Percentiles rank a stretch among this genome's conserved stretches.
phyloP scores from a whole-genome alignment of 768 basidiomycete genomes.

The Guyanaporus albipodus region DNA sequence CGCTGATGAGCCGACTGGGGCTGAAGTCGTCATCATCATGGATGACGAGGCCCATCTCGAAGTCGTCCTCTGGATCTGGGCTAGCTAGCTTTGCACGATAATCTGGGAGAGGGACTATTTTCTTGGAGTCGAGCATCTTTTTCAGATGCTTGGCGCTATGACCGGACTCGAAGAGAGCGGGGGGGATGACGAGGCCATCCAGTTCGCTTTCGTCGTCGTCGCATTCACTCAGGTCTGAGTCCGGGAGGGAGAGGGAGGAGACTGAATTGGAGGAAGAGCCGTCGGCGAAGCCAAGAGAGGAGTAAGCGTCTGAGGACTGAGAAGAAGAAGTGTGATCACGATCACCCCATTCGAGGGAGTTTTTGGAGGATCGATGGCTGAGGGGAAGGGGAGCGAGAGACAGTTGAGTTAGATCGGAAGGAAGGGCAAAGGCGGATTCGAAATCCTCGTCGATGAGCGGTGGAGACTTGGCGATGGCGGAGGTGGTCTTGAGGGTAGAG shows the following conservation, averaged over 20 bases:
- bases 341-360: slow-evolving; percentile 82
- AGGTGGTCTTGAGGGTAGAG: slow-evolving; percentile 30
- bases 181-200: slow-evolving; percentile 77
- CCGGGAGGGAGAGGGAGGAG: slow-evolving; percentile 59
- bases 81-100: slow-evolving; percentile 48
- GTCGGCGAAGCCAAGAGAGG: slow-evolving; percentile 71
- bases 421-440: slow-evolving; percentile 78
- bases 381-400: slow-evolving; percentile 78
- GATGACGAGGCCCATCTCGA: slow-evolving; percentile 80
- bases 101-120: slow-evolving; percentile 52
- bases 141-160: slow-evolving; percentile 50
- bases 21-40: slow-evolving; percentile 81
- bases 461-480: slow-evolving; percentile 31
- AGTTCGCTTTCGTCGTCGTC: slow-evolving; percentile 70
- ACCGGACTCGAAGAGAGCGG: slow-evolving; percentile 70
- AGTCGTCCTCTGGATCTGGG: slow-evolving; percentile 77
- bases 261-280: slow-evolving; percentile 70
- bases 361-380: slow-evolving; percentile 75
- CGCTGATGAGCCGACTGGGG: slow-evolving; percentile 63
- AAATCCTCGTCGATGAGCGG: slow-evolving; percentile 70
- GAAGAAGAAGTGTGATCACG: slow-evolving; percentile 79
- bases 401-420: slow-evolving; percentile 74
- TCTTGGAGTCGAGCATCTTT: slow-evolving; percentile 52
- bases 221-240: slow-evolving; percentile 67
- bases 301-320: slow-evolving; percentile 85